Evolutionary conservation across 495 filamentous ascomycete genomes (phyloP).

Genomic region (Cudoniella acicularis): DNA sequence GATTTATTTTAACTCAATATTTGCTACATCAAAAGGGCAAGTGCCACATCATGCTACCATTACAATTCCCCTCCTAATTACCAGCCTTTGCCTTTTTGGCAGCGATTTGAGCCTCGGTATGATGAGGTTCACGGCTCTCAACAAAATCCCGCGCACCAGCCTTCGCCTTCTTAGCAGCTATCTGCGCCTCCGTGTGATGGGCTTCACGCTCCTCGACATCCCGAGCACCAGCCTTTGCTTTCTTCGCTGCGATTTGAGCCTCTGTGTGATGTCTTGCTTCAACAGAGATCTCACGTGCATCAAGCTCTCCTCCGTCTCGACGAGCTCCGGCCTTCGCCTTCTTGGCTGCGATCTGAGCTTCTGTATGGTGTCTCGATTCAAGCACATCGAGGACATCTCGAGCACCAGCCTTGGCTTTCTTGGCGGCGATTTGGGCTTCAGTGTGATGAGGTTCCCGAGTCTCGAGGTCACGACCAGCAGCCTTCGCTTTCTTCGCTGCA

Average conservation of each 20-base stretch:
- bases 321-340: slow-evolving; percentile 6
- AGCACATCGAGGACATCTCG: no score
- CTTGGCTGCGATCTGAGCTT: slow-evolving; percentile 3
- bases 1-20: neutral
- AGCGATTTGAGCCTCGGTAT: slow-evolving; percentile 26
- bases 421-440: slow-evolving; percentile 9
- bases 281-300: neutral
- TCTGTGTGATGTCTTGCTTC: neutral
- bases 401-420: neutral
- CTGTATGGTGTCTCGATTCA: neutral
- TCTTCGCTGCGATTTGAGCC: slow-evolving; percentile 1
- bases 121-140: slow-evolving; percentile 29
- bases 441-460: slow-evolving; percentile 26
- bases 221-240: neutral
- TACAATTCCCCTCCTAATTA: neutral
- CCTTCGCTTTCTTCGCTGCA: slow-evolving; percentile 21
- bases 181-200: slow-evolving; percentile 15
- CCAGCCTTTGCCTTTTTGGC: neutral
- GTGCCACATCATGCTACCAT: neutral
- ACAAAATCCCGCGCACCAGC: slow-evolving; percentile 6
- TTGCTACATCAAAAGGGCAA: neutral
- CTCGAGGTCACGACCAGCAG: slow-evolving; percentile 13
- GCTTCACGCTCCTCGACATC: slow-evolving; percentile 22
- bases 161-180: slow-evolving; percentile 2
- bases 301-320: no score